Base-by-base conservation (phyloP, 139 green algal genomes). In the Deuterostichococcus epilithicus region DNA sequence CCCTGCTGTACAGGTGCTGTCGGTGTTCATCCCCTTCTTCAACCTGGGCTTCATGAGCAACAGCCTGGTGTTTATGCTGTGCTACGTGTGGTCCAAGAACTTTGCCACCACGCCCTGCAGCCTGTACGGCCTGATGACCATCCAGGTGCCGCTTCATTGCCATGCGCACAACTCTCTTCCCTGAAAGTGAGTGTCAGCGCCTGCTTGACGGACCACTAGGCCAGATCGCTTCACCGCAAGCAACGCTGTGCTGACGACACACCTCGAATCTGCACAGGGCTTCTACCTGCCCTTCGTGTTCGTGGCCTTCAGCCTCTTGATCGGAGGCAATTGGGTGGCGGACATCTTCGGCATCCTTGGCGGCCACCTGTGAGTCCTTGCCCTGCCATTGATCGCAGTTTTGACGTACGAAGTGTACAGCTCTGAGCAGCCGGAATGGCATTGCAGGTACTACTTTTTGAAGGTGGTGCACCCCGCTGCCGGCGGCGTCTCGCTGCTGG, bases 281-380 rank as follows among this genome's bases (percentile, higher is more conserved):
- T 80, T 90, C 70, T 91, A 91, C 78, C 81, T 93, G 76, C 88
- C 88, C n/a, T 89, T 88, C 81, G 87, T 66, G 22, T 81, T 91
- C 20, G 18, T 93, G 74, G 74, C 36, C 3, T 60, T 93, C 28
- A 77, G 78, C 35, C 28, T 88, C 75, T 8, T 90, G 5, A 80
- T 86, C 75, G 88, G 88, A 15, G 75, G 68, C 8, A 52, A 80
- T 65, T 73, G 81, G 35, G 73, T 86, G 25, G 28, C 37, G 0
- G 82, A 86, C 22, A 23, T 91, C 3, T 2, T 87, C 18, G 88
- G 88, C 34, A 90, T 93, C 45, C 34, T 89, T 4, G 81, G 77
- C 30, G 88, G 88, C 0, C 88, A 93, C 73, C 28, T 69, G 63
- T 69, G 28, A 69, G 63, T n/a, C 25, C 26, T 18, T 67, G 13